Conservation (phyloP, 495 filamentous ascomycete genomes). For the Trichocladium uniseriatum region DNA sequence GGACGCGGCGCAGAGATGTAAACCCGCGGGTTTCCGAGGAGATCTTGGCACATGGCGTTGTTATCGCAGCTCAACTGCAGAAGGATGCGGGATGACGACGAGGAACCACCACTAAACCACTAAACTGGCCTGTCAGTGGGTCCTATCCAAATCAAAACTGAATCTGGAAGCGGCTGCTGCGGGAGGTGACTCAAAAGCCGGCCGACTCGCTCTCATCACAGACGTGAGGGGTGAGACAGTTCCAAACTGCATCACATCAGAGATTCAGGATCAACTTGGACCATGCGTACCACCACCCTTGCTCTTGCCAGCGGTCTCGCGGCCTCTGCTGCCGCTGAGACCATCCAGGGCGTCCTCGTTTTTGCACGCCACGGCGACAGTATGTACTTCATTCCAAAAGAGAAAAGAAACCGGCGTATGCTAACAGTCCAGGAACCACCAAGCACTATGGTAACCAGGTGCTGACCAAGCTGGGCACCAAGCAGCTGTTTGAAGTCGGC, state of each 20-base stretch:
- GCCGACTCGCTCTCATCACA: no score
- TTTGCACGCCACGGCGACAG: constrained; percentile 18
- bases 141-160: no score
- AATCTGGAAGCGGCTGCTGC: no score
- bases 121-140: no score
- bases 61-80: no score
- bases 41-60: neutral
- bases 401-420: neutral
- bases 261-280: no score
- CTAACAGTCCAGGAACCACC: constrained; percentile 10
- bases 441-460: constrained; percentile 15
- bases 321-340: constrained; percentile 22
- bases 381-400: neutral
- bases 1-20: no score
- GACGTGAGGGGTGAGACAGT: no score
- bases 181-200: no score
- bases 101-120: no score
- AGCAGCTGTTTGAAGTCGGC: constrained; percentile 13
- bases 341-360: constrained; percentile 14
- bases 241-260: no score
- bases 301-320: constrained; percentile 31
- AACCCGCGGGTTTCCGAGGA: neutral
- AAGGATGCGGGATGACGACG: no score
- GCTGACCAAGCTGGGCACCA: constrained; percentile 14
- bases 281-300: neutral